These are phyloP conservation scores for Ganoderma lingzhi DNA, from an alignment of 1,284 basidiomycete genomes.

Conservation along the genomic window DNA sequence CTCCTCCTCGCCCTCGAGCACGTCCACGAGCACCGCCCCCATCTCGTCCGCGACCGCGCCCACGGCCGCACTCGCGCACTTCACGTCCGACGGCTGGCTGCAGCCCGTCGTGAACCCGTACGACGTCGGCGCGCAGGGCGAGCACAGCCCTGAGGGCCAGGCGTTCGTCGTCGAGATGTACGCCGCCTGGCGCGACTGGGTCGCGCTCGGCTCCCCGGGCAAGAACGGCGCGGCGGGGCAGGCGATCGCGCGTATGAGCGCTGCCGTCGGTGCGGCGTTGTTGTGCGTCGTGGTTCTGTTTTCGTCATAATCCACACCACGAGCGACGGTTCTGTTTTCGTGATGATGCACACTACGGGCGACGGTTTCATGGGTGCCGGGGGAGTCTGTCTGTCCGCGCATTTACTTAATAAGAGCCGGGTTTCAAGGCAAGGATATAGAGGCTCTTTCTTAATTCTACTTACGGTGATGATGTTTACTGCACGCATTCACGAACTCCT, in stretches of 20 bases:
- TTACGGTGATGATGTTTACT: neutral
- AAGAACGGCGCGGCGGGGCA: slow-evolving; percentile 34
- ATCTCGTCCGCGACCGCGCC: slow-evolving; percentile 20
- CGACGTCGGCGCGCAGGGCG: slow-evolving; percentile 46
- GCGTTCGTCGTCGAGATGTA: slow-evolving; percentile 64
- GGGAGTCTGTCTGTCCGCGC: neutral
- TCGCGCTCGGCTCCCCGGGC: slow-evolving; percentile 46
- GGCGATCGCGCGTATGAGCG: neutral
- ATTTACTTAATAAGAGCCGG: too few species aligned
- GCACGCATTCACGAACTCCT: neutral
- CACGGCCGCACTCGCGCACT: slow-evolving; percentile 47
- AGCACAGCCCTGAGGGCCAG: slow-evolving; percentile 59
- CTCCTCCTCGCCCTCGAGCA: slow-evolving; percentile 21
- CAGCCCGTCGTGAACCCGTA: slow-evolving; percentile 62
- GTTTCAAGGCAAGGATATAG: too few species aligned
- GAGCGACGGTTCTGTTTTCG: too few species aligned
- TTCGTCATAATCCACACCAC: neutral
- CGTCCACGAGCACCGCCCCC: slow-evolving; percentile 14
- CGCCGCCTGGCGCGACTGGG: slow-evolving; percentile 61
- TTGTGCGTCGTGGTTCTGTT: neutral
- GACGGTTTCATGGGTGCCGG: too few species aligned
- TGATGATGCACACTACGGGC: too few species aligned
- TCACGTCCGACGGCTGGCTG: slow-evolving; percentile 61
- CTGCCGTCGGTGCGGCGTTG: neutral
- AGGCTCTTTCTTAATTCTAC: neutral